Conservation (phyloP, 1,284 basidiomycete species). For the Blastosporella zonata region DNA sequence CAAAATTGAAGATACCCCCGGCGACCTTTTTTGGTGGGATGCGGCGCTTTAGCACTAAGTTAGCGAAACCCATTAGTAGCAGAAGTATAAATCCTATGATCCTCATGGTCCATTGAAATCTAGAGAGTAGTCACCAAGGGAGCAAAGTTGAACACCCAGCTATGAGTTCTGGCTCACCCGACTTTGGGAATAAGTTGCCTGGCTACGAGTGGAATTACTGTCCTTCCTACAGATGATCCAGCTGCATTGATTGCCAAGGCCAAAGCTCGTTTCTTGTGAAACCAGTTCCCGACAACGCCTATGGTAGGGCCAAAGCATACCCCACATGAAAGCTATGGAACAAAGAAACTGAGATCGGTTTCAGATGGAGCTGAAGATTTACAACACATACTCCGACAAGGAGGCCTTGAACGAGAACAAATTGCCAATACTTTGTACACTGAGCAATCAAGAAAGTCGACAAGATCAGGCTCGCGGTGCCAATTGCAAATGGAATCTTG, state of each 20-base stretch:
- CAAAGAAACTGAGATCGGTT: slow-evolving; percentile 2
- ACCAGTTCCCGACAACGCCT: slow-evolving; percentile 43
- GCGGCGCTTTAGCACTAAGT: slow-evolving; percentile 43
- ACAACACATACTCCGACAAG: slow-evolving; percentile 32
- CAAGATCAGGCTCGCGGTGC: slow-evolving; percentile 38
- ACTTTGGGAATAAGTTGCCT: slow-evolving; percentile 38
- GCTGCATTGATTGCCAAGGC: slow-evolving; percentile 29
- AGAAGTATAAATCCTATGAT: slow-evolving; percentile 48
- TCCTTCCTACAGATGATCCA: slow-evolving; percentile 36
- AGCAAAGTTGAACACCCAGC: background rate
- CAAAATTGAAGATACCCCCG: slow-evolving; percentile 49
- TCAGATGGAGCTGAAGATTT: background rate
- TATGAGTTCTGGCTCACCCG: slow-evolving; percentile 27
- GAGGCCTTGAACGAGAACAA: slow-evolving; percentile 43
- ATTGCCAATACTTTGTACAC: slow-evolving; percentile 49
- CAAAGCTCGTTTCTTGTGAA: slow-evolving; percentile 29
- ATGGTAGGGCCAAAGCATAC: slow-evolving; percentile 36
- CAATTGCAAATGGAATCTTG: slow-evolving; percentile 35
- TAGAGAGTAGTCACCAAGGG: slow-evolving; percentile 14
- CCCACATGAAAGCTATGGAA: slow-evolving; percentile 28
- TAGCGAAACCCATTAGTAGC: slow-evolving; percentile 35
- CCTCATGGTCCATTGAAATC: slow-evolving; percentile 55
- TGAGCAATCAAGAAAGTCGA: slow-evolving; percentile 47
- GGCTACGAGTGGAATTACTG: slow-evolving; percentile 39
- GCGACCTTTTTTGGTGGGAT: slow-evolving; percentile 45